These are phyloP conservation scores for Microcyclosporella mali DNA, from an alignment of 2,329 filamentous ascomycete genomes.

Conservation along the genomic window DNA sequence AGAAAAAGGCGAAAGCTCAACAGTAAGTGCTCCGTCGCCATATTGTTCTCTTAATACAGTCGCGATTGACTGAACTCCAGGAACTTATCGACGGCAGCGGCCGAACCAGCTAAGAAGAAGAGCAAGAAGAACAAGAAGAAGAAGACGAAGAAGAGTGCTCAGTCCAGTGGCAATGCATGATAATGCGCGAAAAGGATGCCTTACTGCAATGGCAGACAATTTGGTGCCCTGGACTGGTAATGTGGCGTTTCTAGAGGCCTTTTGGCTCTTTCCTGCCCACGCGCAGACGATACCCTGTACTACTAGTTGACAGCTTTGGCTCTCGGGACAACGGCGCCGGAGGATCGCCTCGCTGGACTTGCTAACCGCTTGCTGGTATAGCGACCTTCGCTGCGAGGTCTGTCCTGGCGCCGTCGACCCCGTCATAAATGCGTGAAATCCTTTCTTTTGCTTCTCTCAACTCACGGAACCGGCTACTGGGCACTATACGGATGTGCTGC, in stretches of 20 bases:
- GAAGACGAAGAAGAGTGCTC: constrained; percentile 1
- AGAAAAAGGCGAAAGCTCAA: neutral
- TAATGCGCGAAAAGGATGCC: neutral
- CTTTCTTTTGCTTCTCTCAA: neutral
- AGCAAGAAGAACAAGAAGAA: constrained; percentile 3
- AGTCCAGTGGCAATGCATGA: neutral
- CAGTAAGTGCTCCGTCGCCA: too few species aligned
- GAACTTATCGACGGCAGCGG: too few species aligned
- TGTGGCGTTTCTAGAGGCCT: constrained; percentile 4
- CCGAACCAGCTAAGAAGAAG: too few species aligned
- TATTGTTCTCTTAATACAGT: too few species aligned
- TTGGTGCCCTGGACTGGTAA: constrained; percentile 4
- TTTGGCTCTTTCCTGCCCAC: constrained; percentile 4
- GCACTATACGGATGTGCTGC: neutral
- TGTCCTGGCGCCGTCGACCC: neutral
- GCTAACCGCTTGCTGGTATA: neutral
- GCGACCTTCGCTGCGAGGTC: too few species aligned
- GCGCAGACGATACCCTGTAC: constrained; percentile 15
- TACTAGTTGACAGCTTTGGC: constrained; percentile 9
- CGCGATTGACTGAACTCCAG: too few species aligned
- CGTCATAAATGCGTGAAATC: too few species aligned
- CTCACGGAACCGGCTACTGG: constrained; percentile 1
- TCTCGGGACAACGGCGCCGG: constrained; percentile 8
- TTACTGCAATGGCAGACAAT: neutral
- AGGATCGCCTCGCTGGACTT: neutral